Evolutionary conservation across 257 asterid species (phyloP), one percentile per base, ranked within the genome.

Genomic region (Rauvolfia tetraphylla): DNA sequence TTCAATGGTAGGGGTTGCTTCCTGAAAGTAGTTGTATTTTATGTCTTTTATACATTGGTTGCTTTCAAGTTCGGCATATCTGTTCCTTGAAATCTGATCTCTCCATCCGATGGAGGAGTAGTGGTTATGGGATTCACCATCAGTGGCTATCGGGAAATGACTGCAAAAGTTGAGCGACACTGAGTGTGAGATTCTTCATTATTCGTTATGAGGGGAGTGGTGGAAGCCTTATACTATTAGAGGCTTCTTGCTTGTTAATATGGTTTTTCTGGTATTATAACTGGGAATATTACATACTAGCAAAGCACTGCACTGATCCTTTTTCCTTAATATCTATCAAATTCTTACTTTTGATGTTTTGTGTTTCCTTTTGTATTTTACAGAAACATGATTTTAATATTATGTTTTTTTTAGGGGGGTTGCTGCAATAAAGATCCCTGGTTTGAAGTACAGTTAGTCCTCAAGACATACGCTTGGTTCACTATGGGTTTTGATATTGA

Each of bases 401-500:
- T 14, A 18, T 54, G 10, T 61, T 41, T 65, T 41, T 61, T 57
- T n/a, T 27, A 1, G 17, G 33, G 72, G 44, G 5, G 5, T 33
- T 68, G 72, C 31, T 67, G 63, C 76, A 42, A 31, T 59, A 38
- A 29, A 71, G 77, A 48, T 75, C 29, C 71, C 59, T 76, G 71
- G 57, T 7, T 68, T 74, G 71, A 53, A 79, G 62, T 33, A 65
- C 53, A 38, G 73, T 75, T 73, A 70, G 79, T 76, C 57, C 72
- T 61, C 81, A 73, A 75, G 27, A 31, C 15, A 17, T 51, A 57
- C 44, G 44, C 48, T 71, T 68, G 68, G 38, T 48, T 62, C 27
- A 76, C 68, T 9, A 95, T 95, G 98, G 98, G 98, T 49, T 95
- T 90, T 77, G 98, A 95, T 83, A 92, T 90, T 3, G 97, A 92